Base-by-base conservation (phyloP, 1,139 yeast species). In the Zygosaccharomyces pseudobailii region DNA sequence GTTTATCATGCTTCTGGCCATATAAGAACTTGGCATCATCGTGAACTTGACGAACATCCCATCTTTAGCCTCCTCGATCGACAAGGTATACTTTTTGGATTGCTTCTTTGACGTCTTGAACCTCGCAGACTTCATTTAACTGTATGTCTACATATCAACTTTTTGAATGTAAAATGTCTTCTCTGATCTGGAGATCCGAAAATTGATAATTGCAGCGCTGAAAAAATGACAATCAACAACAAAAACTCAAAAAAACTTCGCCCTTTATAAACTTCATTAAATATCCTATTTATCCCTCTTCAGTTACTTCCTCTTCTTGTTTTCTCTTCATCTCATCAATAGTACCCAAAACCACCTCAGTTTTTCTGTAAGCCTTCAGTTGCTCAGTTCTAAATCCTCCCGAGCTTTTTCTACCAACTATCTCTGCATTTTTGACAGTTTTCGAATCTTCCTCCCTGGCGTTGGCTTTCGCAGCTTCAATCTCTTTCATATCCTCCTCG, bases 271-370 rank as follows among this genome's bases (percentile, higher is more conserved):
- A 38, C 32, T 28, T 28, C 24, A 27, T 28, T 38, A 19, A 13
- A 28, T 27, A 28, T 21, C 36, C 6, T 25, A 33, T 19, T 33
- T 37, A 21, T 24, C 23, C 43, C 21, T 34, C 50, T 31, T 45
- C 53, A 22, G 47, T 51, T 25, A 53, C 57, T 32, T 55, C 59
- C 25, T 52, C 61, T 17, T 56, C 61, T 49, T 67, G 61, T 47
- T 59, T 53, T 37, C 55, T 68, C 59, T 70, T 72, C 23, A 68
- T 56, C 53, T 75, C 80, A 43, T 76, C 83, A 53, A 79, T 74
- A 3, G 80, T 71, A 20, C 92, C 92, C 45, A 84, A 73, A 53
- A 84, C 85, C 53, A 75, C 76, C 63, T 84, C 90, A 55, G 82
- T 79, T 65, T 75, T 78, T 51, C 88, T 72, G 61, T 83, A 75